A percentile compares a stretch with the other conserved stretches of the same genome.
phyloP scores from a whole-genome alignment of 2,329 filamentous ascomycete species.

The Helotiales sp. region DNA sequence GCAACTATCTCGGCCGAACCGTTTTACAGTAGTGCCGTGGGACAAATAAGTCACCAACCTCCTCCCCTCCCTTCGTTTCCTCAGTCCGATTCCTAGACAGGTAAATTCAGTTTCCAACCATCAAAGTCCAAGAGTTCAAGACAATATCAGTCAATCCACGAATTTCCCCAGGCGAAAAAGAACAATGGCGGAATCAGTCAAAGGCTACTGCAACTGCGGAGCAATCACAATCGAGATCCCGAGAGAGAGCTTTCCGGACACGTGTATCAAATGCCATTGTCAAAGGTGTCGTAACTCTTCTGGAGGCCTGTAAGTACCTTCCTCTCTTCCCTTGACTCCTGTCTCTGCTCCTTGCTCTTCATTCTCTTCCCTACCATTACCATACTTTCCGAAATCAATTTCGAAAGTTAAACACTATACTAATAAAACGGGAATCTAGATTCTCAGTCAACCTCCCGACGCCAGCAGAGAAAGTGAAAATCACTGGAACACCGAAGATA shows the following conservation, averaged over 20 bases:
- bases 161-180: no score
- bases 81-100: no score
- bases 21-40: no score
- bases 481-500: neutral
- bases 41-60: no score
- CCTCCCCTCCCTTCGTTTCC: no score
- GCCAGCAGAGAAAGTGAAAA: neutral
- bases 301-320: neutral
- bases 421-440: neutral
- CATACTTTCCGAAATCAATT: no score
- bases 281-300: neutral
- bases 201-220: slow-evolving; percentile 3
- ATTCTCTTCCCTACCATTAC: no score
- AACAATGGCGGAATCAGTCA: neutral
- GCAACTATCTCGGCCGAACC: no score
- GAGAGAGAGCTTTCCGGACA: neutral
- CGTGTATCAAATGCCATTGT: slow-evolving; percentile 1
- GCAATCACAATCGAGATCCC: neutral
- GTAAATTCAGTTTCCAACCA: no score
- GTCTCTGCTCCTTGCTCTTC: neutral
- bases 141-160: no score
- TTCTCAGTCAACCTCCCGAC: neutral
- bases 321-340: neutral
- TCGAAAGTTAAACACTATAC: no score
- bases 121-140: no score